Base-by-base conservation (phyloP, 163 green algal genomes). In the Chlorella variabilis region DNA sequence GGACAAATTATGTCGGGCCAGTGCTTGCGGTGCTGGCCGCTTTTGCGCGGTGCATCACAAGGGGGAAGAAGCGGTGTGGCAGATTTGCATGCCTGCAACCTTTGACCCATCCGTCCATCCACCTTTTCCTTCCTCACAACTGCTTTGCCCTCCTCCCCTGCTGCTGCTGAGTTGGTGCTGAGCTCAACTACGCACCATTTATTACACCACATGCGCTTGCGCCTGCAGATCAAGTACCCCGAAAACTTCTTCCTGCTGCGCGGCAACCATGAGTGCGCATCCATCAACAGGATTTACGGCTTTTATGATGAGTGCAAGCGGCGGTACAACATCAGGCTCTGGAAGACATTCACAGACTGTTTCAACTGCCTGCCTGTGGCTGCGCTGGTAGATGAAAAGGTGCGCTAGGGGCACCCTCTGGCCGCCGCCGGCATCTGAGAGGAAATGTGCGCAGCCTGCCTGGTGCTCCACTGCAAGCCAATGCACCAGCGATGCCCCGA, bases 271-370 rank as follows among this genome's bases (percentile, higher is more conserved):
- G 97, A 99, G 87, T 99, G 97, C 87, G 94, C 95, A 33, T 97
- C 93, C 42, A 99, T 99, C 88, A 99, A 99, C 85, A 90, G 97
- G 65, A 99, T 99, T 75, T 99, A 99, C 80, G 97, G 97, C 54
- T 99, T 99, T 80, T 99, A 99, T 81, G 97, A 99, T 85, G 97
- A 99, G 89, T 99, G 97, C 94, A 99, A 99, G 87, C 91, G 82
- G 83, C 92, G 97, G 74, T 99, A 99, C 89, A 99, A 98, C 93
- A 98, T 99, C 75, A 89, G 97, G 70, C 90, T 99, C 25, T 99
- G 97, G 97, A 97, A 98, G 75, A 98, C 93, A 0, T 99, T 99
- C 88, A 99, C 97, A 27, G 97, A 99, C 82, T 99, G 97, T 88
- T 99, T 99, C 93, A 99, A 99, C 89, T 99, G 97, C 88, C 90